A percentile compares a stretch with the other conserved stretches of the same genome.
These are phyloP conservation scores for Coemansia biformis DNA, from an alignment of 192 early-diverging fungal species.

Conservation along the genomic window DNA sequence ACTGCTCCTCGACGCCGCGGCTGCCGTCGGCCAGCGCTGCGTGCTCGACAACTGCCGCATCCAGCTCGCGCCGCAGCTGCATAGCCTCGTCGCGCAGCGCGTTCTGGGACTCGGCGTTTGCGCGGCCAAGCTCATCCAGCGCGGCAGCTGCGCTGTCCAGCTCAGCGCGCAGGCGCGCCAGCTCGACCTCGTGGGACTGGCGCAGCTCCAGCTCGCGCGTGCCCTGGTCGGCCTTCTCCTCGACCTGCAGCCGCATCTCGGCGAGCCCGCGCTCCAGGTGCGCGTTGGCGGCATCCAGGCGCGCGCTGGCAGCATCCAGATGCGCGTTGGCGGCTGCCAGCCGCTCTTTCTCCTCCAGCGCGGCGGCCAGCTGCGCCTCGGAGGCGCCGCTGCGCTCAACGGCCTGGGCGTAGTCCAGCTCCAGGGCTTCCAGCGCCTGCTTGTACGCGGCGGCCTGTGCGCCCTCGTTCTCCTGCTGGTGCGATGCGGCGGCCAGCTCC, in stretches of 20 bases:
- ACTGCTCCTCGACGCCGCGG: constrained; percentile 24
- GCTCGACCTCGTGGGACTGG: constrained; percentile 56
- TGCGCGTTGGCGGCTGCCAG: no score
- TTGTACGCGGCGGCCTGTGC: constrained; percentile 55
- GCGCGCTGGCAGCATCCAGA: no score
- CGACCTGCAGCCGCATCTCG: constrained; percentile 50
- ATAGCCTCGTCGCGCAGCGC: constrained; percentile 53
- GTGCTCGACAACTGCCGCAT: constrained; percentile 21
- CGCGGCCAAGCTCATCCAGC: constrained; percentile 53
- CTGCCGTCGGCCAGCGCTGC: constrained; percentile 7
- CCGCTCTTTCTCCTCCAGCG: constrained; percentile 11
- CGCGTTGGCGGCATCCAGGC: no score
- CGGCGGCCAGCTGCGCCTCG: constrained; percentile 23
- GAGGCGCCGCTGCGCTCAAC: constrained; percentile 19
- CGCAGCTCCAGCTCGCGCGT: constrained; percentile 56
- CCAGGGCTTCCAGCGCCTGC: background rate
- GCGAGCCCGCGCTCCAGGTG: constrained; percentile 50
- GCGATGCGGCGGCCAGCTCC: constrained; percentile 51
- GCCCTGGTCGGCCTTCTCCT: constrained; percentile 58
- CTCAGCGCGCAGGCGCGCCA: constrained; percentile 52
- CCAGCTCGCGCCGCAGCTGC: constrained; percentile 46
- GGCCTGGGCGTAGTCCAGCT: background rate
- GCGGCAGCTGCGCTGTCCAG: constrained; percentile 44
- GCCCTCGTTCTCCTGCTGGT: constrained; percentile 55
- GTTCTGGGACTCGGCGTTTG: constrained; percentile 45